Evolutionary conservation across 768 basidiomycete species (phyloP), one percentile per base, ranked within the genome.

Genomic region (Dentipellis sp.): DNA sequence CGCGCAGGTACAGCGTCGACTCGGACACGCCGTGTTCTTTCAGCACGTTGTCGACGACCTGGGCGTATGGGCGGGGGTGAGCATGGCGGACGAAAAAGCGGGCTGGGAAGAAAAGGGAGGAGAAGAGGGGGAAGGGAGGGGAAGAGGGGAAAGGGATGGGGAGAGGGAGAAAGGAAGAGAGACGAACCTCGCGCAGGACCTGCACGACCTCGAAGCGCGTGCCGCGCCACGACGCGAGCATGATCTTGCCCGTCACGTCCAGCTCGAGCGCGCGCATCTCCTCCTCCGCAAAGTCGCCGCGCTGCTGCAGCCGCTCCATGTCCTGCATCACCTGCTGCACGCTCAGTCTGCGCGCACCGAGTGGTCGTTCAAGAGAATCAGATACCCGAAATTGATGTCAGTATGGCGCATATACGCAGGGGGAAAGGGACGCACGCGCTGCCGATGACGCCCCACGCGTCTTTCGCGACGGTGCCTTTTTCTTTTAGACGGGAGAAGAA

Each of bases 181-280:
- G 11, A 56, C 64, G 50, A 48, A 75, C 81, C 75, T 91, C 85
- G 52, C 92, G 80, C 50, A 95, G 75, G 12, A 97, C 92, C 64
- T 92, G 88, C 19, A 88, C 80, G 42, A 98, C 93, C 72, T 99
- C 97, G 66, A 97, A 83, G 53, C 94, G 83, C 3, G 94, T 95
- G 12, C 95, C 97, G 56, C 94, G 84, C 97, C 97, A 99, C 22
- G 95, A 95, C 6, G 94, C 95, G 29, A 98, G 83, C 73, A 98
- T 80, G 66, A 97, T 93, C 75, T 92, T 95, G 50, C 93, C 93
- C 1, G 91, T 94, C 58, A 98, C 80, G 65, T 97, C 94, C 75
- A 88, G 84, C 70, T 97, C 95, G 51, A 97, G 68, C 2, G 88
- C 88, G 57, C 83, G 78, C 22, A 95, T 71, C 68, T 94, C 82